Evolutionary conservation across 768 basidiomycete species (phyloP).

Genomic region (Artomyces pyxidatus): DNA sequence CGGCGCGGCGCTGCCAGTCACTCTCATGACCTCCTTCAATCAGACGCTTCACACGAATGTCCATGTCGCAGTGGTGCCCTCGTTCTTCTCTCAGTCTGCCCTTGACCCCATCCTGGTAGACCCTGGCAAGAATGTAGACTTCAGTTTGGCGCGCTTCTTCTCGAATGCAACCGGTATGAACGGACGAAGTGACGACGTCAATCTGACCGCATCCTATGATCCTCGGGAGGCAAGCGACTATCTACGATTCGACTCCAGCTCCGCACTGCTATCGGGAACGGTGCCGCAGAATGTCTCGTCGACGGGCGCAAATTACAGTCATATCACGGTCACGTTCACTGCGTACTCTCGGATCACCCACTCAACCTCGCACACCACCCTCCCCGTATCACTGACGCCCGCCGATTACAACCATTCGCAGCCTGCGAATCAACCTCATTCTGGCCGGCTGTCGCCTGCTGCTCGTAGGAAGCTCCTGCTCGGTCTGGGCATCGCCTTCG

Average conservation of each 20-base stretch:
- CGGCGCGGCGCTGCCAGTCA: constrained; percentile 45
- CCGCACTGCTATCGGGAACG: constrained; percentile 43
- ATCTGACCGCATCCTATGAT: constrained; percentile 46
- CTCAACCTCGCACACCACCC: constrained; percentile 59
- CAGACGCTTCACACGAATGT: constrained; percentile 60
- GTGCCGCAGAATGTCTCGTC: constrained; percentile 39
- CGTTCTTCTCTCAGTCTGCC: constrained; percentile 56
- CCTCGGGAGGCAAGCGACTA: constrained; percentile 41
- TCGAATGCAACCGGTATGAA: constrained; percentile 32
- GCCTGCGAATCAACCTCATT: constrained; percentile 11
- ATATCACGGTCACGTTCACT: constrained; percentile 49
- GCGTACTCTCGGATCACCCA: constrained; percentile 61
- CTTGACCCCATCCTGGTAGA: constrained; percentile 50
- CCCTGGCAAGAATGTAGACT: constrained; percentile 42
- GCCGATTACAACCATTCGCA: constrained; percentile 31
- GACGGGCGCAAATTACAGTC: constrained; percentile 18
- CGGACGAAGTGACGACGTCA: constrained; percentile 35
- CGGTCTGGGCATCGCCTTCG: constrained; percentile 55
- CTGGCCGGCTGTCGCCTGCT: constrained; percentile 30
- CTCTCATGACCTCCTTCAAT: constrained; percentile 54
- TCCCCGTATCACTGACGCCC: constrained; percentile 41
- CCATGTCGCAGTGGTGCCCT: constrained; percentile 56
- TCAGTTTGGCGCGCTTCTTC: constrained; percentile 49
- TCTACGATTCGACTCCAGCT: constrained; percentile 42
- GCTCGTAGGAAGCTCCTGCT: constrained; percentile 45